These are phyloP conservation scores for Corchorus olitorius DNA, from an alignment of 345 rosid species.

Conservation along the genomic window DNA sequence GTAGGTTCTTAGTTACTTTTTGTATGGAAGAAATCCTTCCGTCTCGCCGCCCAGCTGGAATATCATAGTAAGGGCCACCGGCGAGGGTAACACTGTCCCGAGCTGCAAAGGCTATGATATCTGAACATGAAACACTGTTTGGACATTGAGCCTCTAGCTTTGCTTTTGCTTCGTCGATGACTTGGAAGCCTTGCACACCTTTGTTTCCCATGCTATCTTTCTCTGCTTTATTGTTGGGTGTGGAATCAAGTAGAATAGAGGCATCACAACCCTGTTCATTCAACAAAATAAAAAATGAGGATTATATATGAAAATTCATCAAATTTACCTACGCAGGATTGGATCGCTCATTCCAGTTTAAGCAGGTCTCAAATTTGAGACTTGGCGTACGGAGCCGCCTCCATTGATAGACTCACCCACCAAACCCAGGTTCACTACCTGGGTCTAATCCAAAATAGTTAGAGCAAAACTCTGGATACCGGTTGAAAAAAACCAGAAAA, in stretches of 20 bases:
- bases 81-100: slow-evolving; percentile 27
- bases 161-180: slow-evolving; percentile 42
- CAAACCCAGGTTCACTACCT: no score
- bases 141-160: slow-evolving; percentile 41
- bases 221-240: slow-evolving; percentile 34
- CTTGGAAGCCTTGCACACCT: slow-evolving; percentile 30
- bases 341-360: no score
- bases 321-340: no score
- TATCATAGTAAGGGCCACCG: background rate
- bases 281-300: no score
- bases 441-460: no score
- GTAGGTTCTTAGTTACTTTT: background rate
- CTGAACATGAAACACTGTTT: slow-evolving; percentile 45
- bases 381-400: no score
- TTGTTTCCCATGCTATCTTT: slow-evolving; percentile 16
- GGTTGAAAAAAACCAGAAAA: no score
- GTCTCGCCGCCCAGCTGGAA: background rate
- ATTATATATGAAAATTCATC: no score
- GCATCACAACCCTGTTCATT: slow-evolving; percentile 70
- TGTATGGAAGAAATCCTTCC: background rate
- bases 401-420: no score
- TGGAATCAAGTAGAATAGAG: slow-evolving; percentile 56
- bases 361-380: no score
- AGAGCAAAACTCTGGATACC: no score
- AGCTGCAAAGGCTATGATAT: slow-evolving; percentile 43